Base-by-base conservation (phyloP, 2,329 filamentous ascomycete genomes). In the Sclerotinia minor region DNA sequence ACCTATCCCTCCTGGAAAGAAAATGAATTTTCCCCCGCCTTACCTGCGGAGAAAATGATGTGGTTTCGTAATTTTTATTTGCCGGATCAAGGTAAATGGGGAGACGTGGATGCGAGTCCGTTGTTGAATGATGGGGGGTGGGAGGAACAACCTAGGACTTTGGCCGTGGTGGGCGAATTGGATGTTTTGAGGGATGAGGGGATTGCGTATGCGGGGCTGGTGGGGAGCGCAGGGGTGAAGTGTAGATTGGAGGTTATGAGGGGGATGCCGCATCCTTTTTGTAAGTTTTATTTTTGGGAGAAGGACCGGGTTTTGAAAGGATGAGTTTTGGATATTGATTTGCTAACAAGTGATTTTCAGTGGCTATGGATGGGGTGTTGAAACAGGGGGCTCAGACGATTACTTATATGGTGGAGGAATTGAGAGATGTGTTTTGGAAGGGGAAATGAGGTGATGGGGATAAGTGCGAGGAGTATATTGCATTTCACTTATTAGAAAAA, bases 1-100 rank as follows among this genome's bases (percentile, higher is more conserved):
- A 82, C 77, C 66, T 84, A 80, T 67, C 72, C 76, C 1, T 82
- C 83, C 3, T 88, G 83, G 79, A 78, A 75, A 21, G 79, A 81
- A 55, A 85, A 84, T 72, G 78, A 85, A 71, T 78, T 81, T 72
- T 80, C 81, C 0, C 81, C 84, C 0, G 83, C 84, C 0, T 78
- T 87, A 1, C 82, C 85, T 0, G 83, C 84, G 0, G 77, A 77
- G 3, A 87, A 87, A 75, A 87, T 87, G 85, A 74, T 84, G 60
- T 87, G 85, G 85, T 88, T 85, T 72, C 79, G 85, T n/a, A 73
- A 80, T 24, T 83, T 85, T 73, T 87, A 87, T 75, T 79, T 88
- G 2, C 84, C 84, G 0, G 77, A 83, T 53, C 67, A 78, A 32
- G 73, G 72, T 2, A 79, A 82, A 65, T 82, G 83, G 80, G 72